Percentiles rank a stretch among this genome's conserved stretches.
Conservation (phyloP, 2,329 filamentous ascomycete genomes). For the Talaromyces sp. region DNA sequence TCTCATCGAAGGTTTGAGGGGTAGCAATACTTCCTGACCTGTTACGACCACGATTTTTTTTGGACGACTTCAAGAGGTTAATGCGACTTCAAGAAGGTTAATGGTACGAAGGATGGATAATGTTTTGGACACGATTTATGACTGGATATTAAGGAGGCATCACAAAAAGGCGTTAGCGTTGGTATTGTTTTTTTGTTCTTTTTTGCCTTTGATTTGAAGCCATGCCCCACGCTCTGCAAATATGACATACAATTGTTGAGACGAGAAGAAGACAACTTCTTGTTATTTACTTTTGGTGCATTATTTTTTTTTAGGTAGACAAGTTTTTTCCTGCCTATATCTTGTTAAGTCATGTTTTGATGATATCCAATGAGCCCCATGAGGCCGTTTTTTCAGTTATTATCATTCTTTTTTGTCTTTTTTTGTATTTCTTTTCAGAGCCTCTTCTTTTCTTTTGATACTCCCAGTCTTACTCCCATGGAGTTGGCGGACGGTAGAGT, state of each 20-base stretch:
- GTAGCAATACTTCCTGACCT: slow-evolving; percentile 9
- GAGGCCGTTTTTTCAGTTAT: neutral
- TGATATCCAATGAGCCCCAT: slow-evolving; percentile 2
- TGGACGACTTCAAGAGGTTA: neutral
- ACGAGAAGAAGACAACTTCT: neutral
- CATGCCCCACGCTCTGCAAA: neutral
- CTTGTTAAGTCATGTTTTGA: neutral
- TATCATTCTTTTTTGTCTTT: neutral
- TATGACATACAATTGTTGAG: neutral
- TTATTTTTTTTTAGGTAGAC: slow-evolving; percentile 6
- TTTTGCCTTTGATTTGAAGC: neutral
- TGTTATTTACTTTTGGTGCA: slow-evolving; percentile 1
- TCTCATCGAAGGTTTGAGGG: slow-evolving; percentile 37
- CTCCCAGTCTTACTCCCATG: neutral
- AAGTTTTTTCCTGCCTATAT: neutral
- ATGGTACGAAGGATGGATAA: neutral
- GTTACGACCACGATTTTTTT: slow-evolving; percentile 19
- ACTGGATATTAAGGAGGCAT: slow-evolving; percentile 17
- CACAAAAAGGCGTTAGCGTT: slow-evolving; percentile 10
- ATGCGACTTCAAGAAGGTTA: neutral
- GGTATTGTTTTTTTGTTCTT: slow-evolving; percentile 10
- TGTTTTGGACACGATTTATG: slow-evolving; percentile 1
- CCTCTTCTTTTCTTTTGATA: neutral
- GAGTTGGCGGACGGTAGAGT: no score
- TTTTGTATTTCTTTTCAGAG: neutral